Conservation (phyloP, 768 basidiomycete genomes). For the Pilatotrama ljubarskyi region DNA sequence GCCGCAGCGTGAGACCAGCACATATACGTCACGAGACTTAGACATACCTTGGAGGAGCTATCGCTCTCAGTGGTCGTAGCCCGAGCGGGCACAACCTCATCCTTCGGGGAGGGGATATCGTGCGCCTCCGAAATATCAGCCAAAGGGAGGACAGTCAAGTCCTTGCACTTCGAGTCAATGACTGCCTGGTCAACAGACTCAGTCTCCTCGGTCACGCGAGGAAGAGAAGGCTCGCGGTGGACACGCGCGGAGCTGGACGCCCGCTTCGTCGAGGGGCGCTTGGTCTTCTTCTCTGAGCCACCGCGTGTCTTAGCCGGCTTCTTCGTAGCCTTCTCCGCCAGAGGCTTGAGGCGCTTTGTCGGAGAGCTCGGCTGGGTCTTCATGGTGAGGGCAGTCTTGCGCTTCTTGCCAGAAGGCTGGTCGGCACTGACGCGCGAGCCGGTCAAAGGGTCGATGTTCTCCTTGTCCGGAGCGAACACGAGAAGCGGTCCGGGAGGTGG, state of each 20-base stretch:
- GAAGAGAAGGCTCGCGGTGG: slow-evolving; percentile 57
- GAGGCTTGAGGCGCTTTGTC: slow-evolving; percentile 20
- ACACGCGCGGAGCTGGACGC: slow-evolving; percentile 28
- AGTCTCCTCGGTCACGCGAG: slow-evolving; percentile 58
- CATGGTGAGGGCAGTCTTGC: slow-evolving; percentile 45
- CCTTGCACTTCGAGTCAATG: slow-evolving; percentile 77
- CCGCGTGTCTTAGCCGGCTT: slow-evolving; percentile 16
- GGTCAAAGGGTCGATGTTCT: slow-evolving; percentile 76
- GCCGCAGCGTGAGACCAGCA: not conserved
- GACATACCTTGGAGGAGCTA: not conserved
- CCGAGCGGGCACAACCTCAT: slow-evolving; percentile 4
- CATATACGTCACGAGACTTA: not conserved
- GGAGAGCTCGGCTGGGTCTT: slow-evolving; percentile 25
- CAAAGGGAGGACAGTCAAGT: slow-evolving; percentile 74
- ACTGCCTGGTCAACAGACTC: slow-evolving; percentile 48
- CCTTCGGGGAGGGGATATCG: slow-evolving; percentile 35
- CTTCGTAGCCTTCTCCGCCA: slow-evolving; percentile 24
- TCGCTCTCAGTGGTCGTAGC: not conserved
- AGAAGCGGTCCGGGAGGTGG: slow-evolving; percentile 29
- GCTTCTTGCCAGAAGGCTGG: slow-evolving; percentile 54
- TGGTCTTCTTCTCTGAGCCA: slow-evolving; percentile 22
- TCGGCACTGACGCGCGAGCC: slow-evolving; percentile 55
- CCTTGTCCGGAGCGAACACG: slow-evolving; percentile 57
- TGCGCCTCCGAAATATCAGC: slow-evolving; percentile 77
- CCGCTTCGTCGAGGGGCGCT: slow-evolving; percentile 33